Conservation (phyloP, 768 basidiomycete species). For the Mycena epipterygia region DNA sequence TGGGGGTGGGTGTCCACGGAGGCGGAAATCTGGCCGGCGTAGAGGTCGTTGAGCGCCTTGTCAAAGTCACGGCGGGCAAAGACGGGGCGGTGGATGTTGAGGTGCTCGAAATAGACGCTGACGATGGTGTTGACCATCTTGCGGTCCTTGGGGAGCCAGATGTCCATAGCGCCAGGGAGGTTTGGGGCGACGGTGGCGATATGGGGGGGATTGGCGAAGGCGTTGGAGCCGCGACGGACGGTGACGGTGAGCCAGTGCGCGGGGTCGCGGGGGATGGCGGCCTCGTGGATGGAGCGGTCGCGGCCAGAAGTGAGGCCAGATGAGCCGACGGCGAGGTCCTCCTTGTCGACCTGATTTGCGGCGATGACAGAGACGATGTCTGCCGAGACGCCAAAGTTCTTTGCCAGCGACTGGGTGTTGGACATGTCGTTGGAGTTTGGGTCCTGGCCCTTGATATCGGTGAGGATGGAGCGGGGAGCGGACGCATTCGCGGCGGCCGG, state of each 20-base stretch:
- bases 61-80: slow-evolving; percentile 80
- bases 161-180: slow-evolving; percentile 54
- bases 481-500: slow-evolving; percentile 37
- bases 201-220: slow-evolving; percentile 38
- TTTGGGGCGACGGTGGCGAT: slow-evolving; percentile 51
- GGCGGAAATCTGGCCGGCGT: slow-evolving; percentile 60
- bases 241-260: slow-evolving; percentile 71
- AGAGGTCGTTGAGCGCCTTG: slow-evolving; percentile 73
- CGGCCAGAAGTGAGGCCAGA: slow-evolving; percentile 78
- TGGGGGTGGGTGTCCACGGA: slow-evolving; percentile 44
- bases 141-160: slow-evolving; percentile 86
- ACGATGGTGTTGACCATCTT: slow-evolving; percentile 72
- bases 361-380: slow-evolving; percentile 70
- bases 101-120: slow-evolving; percentile 80
- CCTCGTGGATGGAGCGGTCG: slow-evolving; percentile 68
- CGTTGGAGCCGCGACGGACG: slow-evolving; percentile 61
- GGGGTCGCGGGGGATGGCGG: slow-evolving; percentile 70
- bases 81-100: slow-evolving; percentile 86
- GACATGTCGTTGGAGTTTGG: slow-evolving; percentile 87
- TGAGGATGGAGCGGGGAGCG: slow-evolving; percentile 28
- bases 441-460: slow-evolving; percentile 77
- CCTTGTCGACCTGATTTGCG: slow-evolving; percentile 62
- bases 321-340: slow-evolving; percentile 85
- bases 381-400: slow-evolving; percentile 82
- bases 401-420: slow-evolving; percentile 79